These are phyloP conservation scores for Sporobolus alterniflorus DNA, from an alignment of 202 grass and related monocot genomes.

Conservation along the genomic window DNA sequence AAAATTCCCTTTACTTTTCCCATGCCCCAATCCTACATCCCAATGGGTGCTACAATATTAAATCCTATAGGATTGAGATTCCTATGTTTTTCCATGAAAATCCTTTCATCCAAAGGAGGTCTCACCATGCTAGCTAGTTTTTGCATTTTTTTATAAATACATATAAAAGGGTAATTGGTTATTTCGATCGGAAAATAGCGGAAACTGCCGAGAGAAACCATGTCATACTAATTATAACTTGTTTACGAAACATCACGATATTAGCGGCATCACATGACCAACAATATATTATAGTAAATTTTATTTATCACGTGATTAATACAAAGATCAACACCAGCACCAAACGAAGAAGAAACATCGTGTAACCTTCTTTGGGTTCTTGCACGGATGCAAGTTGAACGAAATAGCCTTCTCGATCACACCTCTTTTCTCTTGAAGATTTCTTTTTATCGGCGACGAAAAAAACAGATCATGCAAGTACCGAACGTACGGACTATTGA, in stretches of 20 bases:
- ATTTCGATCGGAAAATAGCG: too few species aligned
- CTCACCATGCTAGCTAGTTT: too few species aligned
- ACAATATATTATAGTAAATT: background rate
- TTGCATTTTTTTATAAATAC: too few species aligned
- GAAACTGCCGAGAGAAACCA: too few species aligned
- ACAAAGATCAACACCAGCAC: slow-evolving; percentile 11
- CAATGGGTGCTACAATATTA: too few species aligned
- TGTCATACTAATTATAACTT: too few species aligned
- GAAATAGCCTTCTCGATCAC: background rate
- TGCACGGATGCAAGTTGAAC: slow-evolving; percentile 25
- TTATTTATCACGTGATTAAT: slow-evolving; percentile 4
- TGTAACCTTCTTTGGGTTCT: slow-evolving; percentile 12
- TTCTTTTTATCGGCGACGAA: background rate
- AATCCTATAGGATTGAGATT: too few species aligned
- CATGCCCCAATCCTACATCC: too few species aligned
- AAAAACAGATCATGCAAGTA: background rate
- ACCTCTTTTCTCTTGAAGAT: background rate
- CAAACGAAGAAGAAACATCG: slow-evolving; percentile 23
- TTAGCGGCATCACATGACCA: background rate
- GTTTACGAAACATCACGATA: background rate
- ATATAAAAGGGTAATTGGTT: too few species aligned
- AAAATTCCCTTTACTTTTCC: too few species aligned
- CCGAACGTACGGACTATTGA: slow-evolving; percentile 23
- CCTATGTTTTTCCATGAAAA: too few species aligned
- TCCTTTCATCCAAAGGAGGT: too few species aligned